Conservation (phyloP, 257 asterid species). For the Craterostigma plantagineum region DNA sequence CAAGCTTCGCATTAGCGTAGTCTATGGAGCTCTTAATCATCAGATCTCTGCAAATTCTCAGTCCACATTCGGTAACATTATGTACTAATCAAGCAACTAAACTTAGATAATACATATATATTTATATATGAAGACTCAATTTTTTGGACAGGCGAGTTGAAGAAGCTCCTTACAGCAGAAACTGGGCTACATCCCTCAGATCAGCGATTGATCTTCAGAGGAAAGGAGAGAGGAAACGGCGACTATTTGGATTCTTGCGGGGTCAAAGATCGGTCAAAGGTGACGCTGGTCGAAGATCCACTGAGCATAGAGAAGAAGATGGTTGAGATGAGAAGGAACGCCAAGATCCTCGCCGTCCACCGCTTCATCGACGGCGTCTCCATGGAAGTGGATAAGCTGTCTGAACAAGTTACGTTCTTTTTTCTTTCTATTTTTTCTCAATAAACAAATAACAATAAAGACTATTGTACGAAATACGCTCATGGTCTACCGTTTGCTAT, state of each 20-base stretch:
- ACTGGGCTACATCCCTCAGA: constrained; percentile 41
- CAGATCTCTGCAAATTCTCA: constrained; percentile 37
- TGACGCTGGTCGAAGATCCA: constrained; percentile 40
- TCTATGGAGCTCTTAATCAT: constrained; percentile 20
- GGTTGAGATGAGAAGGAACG: constrained; percentile 34
- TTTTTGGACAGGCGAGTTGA: constrained; percentile 34
- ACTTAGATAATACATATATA: neutral
- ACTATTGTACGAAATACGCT: neutral
- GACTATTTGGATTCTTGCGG: constrained; percentile 51
- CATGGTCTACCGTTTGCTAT: too few species aligned
- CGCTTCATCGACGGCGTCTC: constrained; percentile 29
- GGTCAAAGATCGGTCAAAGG: constrained; percentile 44
- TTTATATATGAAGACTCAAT: neutral
- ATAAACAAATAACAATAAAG: neutral
- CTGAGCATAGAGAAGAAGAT: constrained; percentile 24
- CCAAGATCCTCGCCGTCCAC: constrained; percentile 34
- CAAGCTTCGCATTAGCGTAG: constrained; percentile 27
- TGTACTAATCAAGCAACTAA: too few species aligned
- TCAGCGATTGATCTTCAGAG: constrained; percentile 41
- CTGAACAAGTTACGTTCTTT: constrained; percentile 36
- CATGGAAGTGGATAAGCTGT: constrained; percentile 32
- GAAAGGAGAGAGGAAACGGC: constrained; percentile 42
- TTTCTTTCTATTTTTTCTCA: neutral
- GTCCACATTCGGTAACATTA: constrained; percentile 32
- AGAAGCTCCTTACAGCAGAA: constrained; percentile 37